Evolutionary conservation across 257 asterid species (phyloP).

Genomic region (Mitragyna speciosa): DNA sequence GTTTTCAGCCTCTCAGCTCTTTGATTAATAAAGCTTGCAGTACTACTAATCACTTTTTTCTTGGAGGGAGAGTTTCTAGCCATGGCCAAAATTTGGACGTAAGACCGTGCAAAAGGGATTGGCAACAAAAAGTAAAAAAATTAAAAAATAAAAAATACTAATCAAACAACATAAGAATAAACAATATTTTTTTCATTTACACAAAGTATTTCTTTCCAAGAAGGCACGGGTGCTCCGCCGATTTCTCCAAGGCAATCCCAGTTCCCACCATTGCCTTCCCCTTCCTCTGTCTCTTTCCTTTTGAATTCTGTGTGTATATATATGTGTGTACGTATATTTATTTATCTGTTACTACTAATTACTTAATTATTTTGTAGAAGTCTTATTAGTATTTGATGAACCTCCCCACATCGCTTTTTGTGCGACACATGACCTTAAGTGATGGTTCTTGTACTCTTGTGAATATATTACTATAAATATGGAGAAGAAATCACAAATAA

Average conservation of each 20-base stretch:
- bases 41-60: not conserved
- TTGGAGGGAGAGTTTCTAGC: not conserved
- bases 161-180: not conserved
- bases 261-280: slow-evolving; percentile 27
- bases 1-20: slow-evolving; percentile 12
- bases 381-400: not conserved
- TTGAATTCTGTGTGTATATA: not conserved
- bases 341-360: not conserved
- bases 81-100: slow-evolving; percentile 6
- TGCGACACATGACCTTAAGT: slow-evolving; percentile 19
- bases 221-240: slow-evolving; percentile 46
- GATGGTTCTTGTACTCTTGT: slow-evolving; percentile 13
- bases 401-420: slow-evolving; percentile 17
- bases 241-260: slow-evolving; percentile 43
- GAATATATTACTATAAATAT: not conserved
- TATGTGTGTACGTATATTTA: not conserved
- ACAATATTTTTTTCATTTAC: not conserved
- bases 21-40: slow-evolving; percentile 18
- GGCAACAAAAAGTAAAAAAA: not conserved
- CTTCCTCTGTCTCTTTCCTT: slow-evolving; percentile 10
- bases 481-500: not conserved
- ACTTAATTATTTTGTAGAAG: not conserved
- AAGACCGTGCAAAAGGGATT: slow-evolving; percentile 29
- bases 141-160: not conserved
- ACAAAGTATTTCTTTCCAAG: slow-evolving; percentile 24